phyloP scores from a whole-genome alignment of 768 basidiomycete species.

The Mycena filopes region DNA sequence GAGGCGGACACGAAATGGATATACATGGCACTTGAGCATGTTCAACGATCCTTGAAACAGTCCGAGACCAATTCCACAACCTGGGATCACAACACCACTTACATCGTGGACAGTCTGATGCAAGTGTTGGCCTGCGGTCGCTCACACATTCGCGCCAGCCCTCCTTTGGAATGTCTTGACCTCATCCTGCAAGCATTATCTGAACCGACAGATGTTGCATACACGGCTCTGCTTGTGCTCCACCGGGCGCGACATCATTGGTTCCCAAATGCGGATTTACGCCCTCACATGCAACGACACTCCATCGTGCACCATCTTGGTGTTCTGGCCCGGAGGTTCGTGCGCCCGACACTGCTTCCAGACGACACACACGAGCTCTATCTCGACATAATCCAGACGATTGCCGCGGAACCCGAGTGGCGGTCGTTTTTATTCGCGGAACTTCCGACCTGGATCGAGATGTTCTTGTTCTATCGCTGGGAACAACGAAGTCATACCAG shows the following conservation, averaged over 20 bases:
- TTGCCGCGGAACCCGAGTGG: neutral
- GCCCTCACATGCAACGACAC: neutral
- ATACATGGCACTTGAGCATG: conserved; percentile 7
- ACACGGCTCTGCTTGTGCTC: neutral
- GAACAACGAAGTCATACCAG: too few relatives aligned
- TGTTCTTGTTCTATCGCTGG: neutral
- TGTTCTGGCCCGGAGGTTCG: neutral
- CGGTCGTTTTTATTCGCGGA: neutral
- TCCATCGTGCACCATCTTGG: neutral
- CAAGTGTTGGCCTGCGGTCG: neutral
- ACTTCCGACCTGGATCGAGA: neutral
- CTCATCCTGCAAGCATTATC: neutral
- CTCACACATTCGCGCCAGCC: neutral
- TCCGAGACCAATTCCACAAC: neutral
- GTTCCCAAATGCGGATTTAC: neutral
- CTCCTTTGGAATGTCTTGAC: neutral
- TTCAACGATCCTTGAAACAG: neutral
- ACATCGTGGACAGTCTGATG: neutral
- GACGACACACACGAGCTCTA: neutral
- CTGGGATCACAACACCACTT: neutral
- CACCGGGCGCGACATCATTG: neutral
- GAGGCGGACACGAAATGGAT: neutral
- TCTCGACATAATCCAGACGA: neutral
- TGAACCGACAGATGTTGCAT: neutral
- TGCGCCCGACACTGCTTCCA: too few relatives aligned